A percentile compares a stretch with the other conserved stretches of the same genome.
Conservation (phyloP, 345 rosid genomes). For the Corchorus capsularis region DNA sequence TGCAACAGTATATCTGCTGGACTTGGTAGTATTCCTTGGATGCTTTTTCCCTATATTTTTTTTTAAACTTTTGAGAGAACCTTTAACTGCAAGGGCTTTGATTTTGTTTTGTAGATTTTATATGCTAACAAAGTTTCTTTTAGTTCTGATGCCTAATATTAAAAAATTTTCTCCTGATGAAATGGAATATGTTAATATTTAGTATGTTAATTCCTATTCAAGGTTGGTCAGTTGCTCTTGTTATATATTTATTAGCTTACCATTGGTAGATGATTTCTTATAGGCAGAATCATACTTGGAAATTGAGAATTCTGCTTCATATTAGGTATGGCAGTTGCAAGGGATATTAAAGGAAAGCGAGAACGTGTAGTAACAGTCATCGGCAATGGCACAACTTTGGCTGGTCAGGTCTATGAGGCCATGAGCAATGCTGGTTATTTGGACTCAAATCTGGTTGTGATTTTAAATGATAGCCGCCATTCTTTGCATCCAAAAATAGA, state of each 20-base stretch:
- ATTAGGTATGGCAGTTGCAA: conserved; percentile 85
- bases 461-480: conserved; percentile 81
- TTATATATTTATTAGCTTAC: not conserved
- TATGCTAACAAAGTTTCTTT: not conserved
- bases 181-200: not conserved
- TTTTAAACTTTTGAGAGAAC: not conserved
- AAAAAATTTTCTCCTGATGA: not conserved
- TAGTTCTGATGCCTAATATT: not conserved
- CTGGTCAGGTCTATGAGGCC: conserved; percentile 96
- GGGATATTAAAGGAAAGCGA: conserved; percentile 86
- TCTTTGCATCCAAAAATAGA: conserved; percentile 74
- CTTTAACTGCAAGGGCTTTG: not conserved
- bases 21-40: conserved; percentile 56
- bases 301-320: conserved; percentile 16
- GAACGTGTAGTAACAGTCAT: conserved; percentile 76
- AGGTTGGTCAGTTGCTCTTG: not conserved
- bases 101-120: not conserved
- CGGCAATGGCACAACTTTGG: conserved; percentile 75
- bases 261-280: not conserved
- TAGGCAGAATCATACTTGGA: conserved; percentile 10
- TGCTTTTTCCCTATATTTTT: not conserved
- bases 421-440: conserved; percentile 95
- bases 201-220: too few relatives aligned
- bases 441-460: conserved; percentile 88
- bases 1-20: conserved; percentile 94